Evolutionary conservation across 371 early-diverging fungal genomes (phyloP), one percentile per base, ranked within the genome.

Genomic region (Mortierella sp.): DNA sequence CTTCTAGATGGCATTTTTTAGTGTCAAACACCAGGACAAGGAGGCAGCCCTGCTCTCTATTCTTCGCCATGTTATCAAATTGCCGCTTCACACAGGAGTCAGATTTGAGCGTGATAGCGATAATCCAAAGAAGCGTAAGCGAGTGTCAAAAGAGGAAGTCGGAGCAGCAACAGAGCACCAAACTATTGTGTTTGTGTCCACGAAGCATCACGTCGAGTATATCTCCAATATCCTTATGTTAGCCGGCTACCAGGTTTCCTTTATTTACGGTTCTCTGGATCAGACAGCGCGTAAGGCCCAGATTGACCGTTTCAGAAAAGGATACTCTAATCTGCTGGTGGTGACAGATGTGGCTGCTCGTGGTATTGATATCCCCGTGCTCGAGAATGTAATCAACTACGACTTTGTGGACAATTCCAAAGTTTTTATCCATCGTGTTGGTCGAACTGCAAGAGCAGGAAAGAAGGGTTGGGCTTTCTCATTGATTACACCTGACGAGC

Each of bases 281-380:
- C 99, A 98, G 81, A 88, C 93, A 0, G 96, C 96, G 12, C 91
- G 99, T 75, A 93, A 90, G 66, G 91, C 91, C 58, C 94, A 97
- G 76, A 94, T 97, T 55, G 86, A 88, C 59, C 84, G 89, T 40
- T 99, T 99, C 88, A 86, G 96, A 29, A 85, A 86, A 12, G 96
- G 96, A 7, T 83, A 87, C 31, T 89, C 90, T 42, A 92, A 93
- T 63, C 68, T 98, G 5, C 75, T 99, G 64, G 91, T 99, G 9
- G 99, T 99, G 12, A 99, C 99, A 10, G 99, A 99, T 83, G 96
- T 99, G 3, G 99, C 99, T 28, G 99, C 99, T 31, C 95, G 99
- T 86, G 99, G 99, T 92, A 94, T 99, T 61, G 99, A 99, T 90
- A 97, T 99, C 62, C 99, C 99, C 22, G 91, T 96, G 23, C 85